Evolutionary conservation across 2,329 filamentous ascomycete species (phyloP).

Genomic region (Phyllosticta capitalensis): DNA sequence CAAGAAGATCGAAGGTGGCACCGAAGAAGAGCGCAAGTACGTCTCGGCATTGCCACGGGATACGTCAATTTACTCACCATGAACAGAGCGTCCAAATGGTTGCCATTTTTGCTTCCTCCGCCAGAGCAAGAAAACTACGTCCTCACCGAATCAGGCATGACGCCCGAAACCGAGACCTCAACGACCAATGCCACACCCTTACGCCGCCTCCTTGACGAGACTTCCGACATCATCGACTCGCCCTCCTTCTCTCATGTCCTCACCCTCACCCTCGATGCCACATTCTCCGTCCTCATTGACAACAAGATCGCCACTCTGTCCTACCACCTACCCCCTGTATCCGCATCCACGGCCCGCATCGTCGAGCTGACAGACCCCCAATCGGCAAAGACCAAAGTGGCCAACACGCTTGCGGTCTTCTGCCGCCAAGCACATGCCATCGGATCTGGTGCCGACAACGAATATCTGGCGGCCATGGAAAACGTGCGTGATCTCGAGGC

Average conservation of each 20-base stretch:
- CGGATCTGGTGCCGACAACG: slow-evolving; percentile 50
- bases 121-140: slow-evolving; percentile 71
- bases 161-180: slow-evolving; percentile 25
- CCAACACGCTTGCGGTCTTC: slow-evolving; percentile 80
- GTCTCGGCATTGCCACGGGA: slow-evolving; percentile 11
- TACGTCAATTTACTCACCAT: not conserved
- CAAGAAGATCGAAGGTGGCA: slow-evolving; percentile 70
- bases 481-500: slow-evolving; percentile 66
- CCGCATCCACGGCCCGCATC: slow-evolving; percentile 34
- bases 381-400: slow-evolving; percentile 59
- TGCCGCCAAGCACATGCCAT: slow-evolving; percentile 86
- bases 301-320: slow-evolving; percentile 68
- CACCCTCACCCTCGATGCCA: slow-evolving; percentile 74
- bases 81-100: slow-evolving; percentile 51
- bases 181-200: slow-evolving; percentile 43
- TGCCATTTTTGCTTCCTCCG: slow-evolving; percentile 74
- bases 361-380: slow-evolving; percentile 43
- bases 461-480: slow-evolving; percentile 59
- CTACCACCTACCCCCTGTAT: slow-evolving; percentile 54
- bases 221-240: slow-evolving; percentile 89
- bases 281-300: slow-evolving; percentile 76
- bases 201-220: slow-evolving; percentile 84
- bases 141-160: slow-evolving; percentile 75
- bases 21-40: slow-evolving; percentile 51
- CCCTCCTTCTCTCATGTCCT: slow-evolving; percentile 83